Base-by-base conservation (phyloP, 257 asterid genomes). In the Scutellaria galericulata region DNA sequence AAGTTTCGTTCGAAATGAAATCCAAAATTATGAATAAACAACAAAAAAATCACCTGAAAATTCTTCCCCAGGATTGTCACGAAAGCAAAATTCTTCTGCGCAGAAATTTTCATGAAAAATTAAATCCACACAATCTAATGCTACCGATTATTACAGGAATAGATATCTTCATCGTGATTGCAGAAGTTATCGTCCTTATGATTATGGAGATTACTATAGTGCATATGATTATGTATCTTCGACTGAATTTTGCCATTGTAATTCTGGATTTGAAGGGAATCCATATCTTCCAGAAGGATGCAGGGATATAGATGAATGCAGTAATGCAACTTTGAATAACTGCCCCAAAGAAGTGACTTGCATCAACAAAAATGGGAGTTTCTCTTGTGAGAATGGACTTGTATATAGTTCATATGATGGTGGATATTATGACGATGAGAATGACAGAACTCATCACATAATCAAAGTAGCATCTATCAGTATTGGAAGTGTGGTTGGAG, bases 251-350 rank as follows among this genome's bases (percentile, higher is more conserved):
- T 81, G 85, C 54, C 0, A 2, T 2, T 77, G 85, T 45, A 0
- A 0, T 0, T 0, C 0, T 2, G 83, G 86, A 6, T 78, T 6
- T 39, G 79, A 71, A 67, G 86, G 81, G 45, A 82, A 82, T 24
- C 81, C 86, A 0, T 82, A 82, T 58, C 3, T 79, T 52, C 15
- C 5, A 6, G 66, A 18, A 7, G 86, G 86, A 22, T 82, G 86
- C 66, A 24, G 2, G 1, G 73, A 66, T 10, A 70, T 81, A 6
- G 57, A 78, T 10, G 77, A 66, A 27, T 76, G 76, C 11, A 47
- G 7, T 9, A 59, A 42, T 44, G 7, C 42, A 3, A 35, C 20
- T 0, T 1, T 7, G 3, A 42, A 52, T 1, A 0, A 7, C 51
- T 40, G 70, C 46, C 2, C 5, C 1, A 1, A 1, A 0, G 54